Evolutionary conservation across 2,329 filamentous ascomycete genomes (phyloP).

Genomic region (Elsinoe ampelina): DNA sequence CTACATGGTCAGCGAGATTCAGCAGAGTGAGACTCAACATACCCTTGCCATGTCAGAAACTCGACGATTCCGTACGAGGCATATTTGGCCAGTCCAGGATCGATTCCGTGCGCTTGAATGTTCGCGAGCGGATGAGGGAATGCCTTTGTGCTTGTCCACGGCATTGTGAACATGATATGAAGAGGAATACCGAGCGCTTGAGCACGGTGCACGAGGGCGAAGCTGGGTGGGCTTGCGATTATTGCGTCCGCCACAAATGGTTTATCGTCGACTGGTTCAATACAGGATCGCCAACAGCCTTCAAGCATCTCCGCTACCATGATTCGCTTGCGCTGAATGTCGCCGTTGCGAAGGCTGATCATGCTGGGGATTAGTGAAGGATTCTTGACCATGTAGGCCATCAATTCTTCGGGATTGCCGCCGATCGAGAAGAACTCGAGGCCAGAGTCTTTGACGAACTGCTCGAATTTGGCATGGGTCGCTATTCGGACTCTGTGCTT

Average conservation of each 20-base stretch:
- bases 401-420: conserved; percentile 45
- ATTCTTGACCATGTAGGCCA: conserved; percentile 20
- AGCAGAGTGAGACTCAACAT: not conserved
- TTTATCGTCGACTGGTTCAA: not conserved
- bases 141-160: conserved; percentile 36
- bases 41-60: conserved; percentile 10
- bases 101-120: conserved; percentile 42
- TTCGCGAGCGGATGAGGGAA: conserved; percentile 69
- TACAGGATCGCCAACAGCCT: conserved; percentile 27
- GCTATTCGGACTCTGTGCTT: conserved; percentile 49
- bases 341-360: conserved; percentile 24
- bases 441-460: conserved; percentile 44
- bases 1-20: conserved; percentile 12
- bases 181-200: conserved; percentile 17
- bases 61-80: not conserved
- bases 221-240: conserved; percentile 21
- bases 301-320: conserved; percentile 26
- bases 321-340: conserved; percentile 20
- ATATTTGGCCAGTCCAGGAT: conserved; percentile 7
- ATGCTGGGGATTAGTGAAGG: conserved; percentile 22
- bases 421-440: conserved; percentile 51
- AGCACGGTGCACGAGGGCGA: conserved; percentile 19
- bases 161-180: conserved; percentile 34
- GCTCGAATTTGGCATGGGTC: conserved; percentile 46
- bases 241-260: conserved; percentile 14